A percentile compares a stretch with the other conserved stretches of the same genome.
These are phyloP conservation scores for Hyaloscypha hepaticicola DNA, from an alignment of 495 filamentous ascomycete species.

Conservation along the genomic window DNA sequence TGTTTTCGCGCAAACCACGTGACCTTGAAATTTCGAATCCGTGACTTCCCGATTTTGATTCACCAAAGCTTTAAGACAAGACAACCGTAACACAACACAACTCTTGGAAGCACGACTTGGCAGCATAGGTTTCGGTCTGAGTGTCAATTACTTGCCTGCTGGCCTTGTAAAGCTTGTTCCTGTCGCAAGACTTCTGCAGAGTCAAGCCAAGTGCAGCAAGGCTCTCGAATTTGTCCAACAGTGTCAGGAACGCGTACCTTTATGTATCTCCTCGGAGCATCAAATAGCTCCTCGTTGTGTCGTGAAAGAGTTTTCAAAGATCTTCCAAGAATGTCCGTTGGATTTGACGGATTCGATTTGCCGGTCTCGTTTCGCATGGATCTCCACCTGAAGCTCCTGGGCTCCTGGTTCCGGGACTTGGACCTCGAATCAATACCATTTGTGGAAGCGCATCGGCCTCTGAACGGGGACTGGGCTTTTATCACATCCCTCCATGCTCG, in stretches of 20 bases:
- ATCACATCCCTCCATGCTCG: neutral
- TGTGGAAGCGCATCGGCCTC: neutral
- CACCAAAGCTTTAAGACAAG: neutral
- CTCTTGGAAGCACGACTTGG: neutral
- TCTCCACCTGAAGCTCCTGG: neutral
- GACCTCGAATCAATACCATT: neutral
- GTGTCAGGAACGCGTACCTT: neutral
- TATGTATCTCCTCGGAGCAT: neutral
- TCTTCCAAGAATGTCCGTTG: neutral
- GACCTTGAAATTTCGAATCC: neutral
- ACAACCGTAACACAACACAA: neutral
- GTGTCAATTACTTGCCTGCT: neutral
- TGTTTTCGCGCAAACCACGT: neutral
- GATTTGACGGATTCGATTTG: neutral
- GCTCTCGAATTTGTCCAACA: neutral
- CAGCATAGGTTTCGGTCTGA: neutral
- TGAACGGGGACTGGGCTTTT: neutral
- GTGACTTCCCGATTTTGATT: neutral
- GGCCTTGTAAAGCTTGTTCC: neutral
- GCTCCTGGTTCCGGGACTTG: neutral
- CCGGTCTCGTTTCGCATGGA: neutral
- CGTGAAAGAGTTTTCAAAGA: neutral
- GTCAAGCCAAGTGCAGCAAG: neutral
- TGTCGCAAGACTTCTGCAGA: neutral
- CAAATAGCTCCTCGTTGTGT: neutral